Evolutionary conservation across 306 rosid species (phyloP).

Genomic region (Dryas octopetala): DNA sequence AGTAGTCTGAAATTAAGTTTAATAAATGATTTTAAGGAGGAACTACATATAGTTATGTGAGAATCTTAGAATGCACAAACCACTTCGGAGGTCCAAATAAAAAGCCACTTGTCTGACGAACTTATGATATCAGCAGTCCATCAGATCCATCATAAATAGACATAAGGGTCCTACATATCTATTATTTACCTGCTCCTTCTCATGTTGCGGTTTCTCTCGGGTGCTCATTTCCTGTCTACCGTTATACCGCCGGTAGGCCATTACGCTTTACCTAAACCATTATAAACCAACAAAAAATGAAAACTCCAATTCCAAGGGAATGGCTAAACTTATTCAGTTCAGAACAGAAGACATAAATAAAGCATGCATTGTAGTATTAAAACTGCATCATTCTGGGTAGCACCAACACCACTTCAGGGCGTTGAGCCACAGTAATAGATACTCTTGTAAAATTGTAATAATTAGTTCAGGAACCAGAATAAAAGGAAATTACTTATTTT

Average conservation of each 20-base stretch:
- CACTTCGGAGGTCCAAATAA: background rate
- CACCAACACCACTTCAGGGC: background rate
- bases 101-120: background rate
- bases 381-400: background rate
- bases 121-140: background rate
- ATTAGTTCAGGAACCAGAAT: background rate
- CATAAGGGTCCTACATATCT: background rate
- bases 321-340: slow-evolving; percentile 1
- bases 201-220: slow-evolving; percentile 40
- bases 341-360: background rate
- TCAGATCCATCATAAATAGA: background rate
- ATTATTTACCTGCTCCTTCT: slow-evolving; percentile 54
- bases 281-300: background rate
- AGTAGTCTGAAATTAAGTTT: background rate
- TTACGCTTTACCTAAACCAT: slow-evolving; percentile 33
- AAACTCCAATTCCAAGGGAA: background rate
- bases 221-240: slow-evolving; percentile 48
- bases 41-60: background rate
- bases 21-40: background rate
- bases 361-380: background rate
- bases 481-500: background rate
- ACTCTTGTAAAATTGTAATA: background rate
- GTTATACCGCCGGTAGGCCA: slow-evolving; percentile 58
- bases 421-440: background rate
- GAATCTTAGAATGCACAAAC: background rate